A percentile compares a stretch with the other conserved stretches of the same genome.
Conservation (phyloP, 23 red algal species). For the Cyanidium caldarium region DNA sequence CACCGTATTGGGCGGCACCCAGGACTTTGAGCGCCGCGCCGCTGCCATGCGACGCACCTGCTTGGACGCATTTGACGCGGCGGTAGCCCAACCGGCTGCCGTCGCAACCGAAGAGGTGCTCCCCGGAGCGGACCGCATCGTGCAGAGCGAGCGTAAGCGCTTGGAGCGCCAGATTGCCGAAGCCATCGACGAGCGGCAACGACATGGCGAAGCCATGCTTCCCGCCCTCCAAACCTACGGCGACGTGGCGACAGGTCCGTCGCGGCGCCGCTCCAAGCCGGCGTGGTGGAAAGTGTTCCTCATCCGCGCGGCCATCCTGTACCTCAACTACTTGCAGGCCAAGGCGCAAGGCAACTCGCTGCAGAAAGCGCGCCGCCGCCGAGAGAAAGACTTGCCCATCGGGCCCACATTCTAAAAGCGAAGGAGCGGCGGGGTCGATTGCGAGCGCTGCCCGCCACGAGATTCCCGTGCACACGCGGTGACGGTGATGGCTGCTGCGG, state of each 20-base stretch:
- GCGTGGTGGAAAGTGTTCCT: constrained; percentile 81
- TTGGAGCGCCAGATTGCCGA: constrained; percentile 29
- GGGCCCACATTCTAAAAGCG: constrained; percentile 19
- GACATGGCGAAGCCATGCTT: constrained; percentile 40
- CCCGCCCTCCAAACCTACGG: constrained; percentile 14
- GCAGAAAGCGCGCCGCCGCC: not conserved
- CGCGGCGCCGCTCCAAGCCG: constrained; percentile 4
- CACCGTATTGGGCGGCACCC: constrained; percentile 52
- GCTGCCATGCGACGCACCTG: too few relatives aligned
- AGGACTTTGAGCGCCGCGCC: constrained; percentile 41
- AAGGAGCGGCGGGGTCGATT: too few relatives aligned
- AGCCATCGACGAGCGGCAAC: constrained; percentile 42
- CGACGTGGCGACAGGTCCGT: not conserved
- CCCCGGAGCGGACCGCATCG: constrained; percentile 6
- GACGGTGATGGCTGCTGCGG: too few relatives aligned
- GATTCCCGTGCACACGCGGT: too few relatives aligned
- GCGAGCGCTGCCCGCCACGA: too few relatives aligned
- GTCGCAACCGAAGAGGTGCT: not conserved
- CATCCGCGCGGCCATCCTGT: constrained; percentile 44
- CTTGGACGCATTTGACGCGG: not conserved
- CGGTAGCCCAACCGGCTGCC: not conserved
- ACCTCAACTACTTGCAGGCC: constrained; percentile 79
- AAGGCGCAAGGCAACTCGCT: not conserved
- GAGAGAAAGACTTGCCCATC: not conserved
- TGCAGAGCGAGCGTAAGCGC: too few relatives aligned